These are phyloP conservation scores for Teratosphaeria destructans DNA, from an alignment of 2,329 filamentous ascomycete genomes.

Conservation along the genomic window DNA sequence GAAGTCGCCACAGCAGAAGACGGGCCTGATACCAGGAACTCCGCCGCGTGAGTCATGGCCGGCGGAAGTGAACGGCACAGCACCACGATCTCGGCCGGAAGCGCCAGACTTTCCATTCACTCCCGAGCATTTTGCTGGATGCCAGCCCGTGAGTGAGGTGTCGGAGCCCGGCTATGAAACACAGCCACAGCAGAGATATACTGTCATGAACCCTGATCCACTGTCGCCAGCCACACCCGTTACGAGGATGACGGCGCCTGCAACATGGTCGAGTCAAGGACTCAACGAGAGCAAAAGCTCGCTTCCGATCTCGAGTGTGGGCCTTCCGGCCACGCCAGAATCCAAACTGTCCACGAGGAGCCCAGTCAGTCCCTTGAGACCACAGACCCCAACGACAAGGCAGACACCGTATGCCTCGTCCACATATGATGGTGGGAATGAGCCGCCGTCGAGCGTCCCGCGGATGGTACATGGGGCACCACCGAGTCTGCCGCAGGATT, in stretches of 20 bases:
- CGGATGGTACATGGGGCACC: constrained; percentile 1
- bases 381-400: not conserved
- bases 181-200: not conserved
- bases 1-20: not conserved
- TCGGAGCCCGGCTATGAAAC: not conserved
- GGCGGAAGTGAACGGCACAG: not conserved
- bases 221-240: not conserved
- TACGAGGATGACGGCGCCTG: not conserved
- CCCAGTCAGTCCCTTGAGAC: constrained; percentile 4
- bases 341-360: not conserved
- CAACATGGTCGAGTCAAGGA: not conserved
- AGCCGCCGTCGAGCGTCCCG: constrained; percentile 5
- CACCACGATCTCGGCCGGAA: not conserved
- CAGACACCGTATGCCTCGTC: constrained; percentile 9
- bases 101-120: not conserved
- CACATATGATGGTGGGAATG: constrained; percentile 1
- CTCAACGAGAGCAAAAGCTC: not conserved
- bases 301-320: not conserved
- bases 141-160: not conserved
- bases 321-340: not conserved
- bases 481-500: constrained; percentile 9
- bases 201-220: not conserved
- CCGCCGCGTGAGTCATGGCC: not conserved
- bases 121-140: not conserved
- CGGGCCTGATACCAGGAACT: not conserved